Evolutionary conservation across 805 yeast genomes (phyloP).

Genomic region (Yamadazyma sp.): DNA sequence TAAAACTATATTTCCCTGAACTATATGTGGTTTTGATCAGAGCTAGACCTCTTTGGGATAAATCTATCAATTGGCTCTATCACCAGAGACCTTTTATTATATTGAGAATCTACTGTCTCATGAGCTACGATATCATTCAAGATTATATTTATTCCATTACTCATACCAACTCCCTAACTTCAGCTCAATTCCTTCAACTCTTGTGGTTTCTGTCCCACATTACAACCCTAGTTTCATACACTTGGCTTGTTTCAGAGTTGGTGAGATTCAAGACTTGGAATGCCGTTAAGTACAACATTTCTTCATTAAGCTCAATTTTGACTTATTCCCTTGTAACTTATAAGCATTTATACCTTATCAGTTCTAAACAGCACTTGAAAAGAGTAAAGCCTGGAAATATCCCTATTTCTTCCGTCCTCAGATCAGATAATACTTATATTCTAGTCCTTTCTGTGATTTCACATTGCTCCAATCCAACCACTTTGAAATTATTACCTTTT

Average conservation of each 20-base stretch:
- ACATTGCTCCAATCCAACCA: constrained; percentile 15
- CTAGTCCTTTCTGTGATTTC: constrained; percentile 21
- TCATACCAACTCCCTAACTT: not conserved
- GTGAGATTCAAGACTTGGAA: not conserved
- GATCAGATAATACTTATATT: constrained; percentile 28
- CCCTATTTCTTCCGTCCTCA: constrained; percentile 20
- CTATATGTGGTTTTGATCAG: not conserved
- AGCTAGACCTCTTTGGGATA: not conserved
- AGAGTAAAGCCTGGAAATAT: not conserved
- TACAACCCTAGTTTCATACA: constrained; percentile 5
- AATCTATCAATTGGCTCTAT: not conserved
- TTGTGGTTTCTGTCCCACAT: constrained; percentile 13
- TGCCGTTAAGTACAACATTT: constrained; percentile 8
- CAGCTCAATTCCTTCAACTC: constrained; percentile 6
- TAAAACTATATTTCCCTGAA: constrained; percentile 4
- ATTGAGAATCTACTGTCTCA: constrained; percentile 1
- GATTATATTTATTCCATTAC: not conserved
- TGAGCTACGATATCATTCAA: constrained; percentile 1
- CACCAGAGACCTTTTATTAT: constrained; percentile 1
- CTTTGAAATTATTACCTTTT: constrained; percentile 24
- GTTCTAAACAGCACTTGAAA: not conserved
- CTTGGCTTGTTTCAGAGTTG: not conserved
- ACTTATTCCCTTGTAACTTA: constrained; percentile 21
- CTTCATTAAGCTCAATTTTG: constrained; percentile 9
- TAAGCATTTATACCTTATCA: constrained; percentile 11